Percentiles rank a stretch among this genome's conserved stretches.
phyloP scores from a whole-genome alignment of 768 basidiomycete genomes.

The Lactarius hatsudake region DNA sequence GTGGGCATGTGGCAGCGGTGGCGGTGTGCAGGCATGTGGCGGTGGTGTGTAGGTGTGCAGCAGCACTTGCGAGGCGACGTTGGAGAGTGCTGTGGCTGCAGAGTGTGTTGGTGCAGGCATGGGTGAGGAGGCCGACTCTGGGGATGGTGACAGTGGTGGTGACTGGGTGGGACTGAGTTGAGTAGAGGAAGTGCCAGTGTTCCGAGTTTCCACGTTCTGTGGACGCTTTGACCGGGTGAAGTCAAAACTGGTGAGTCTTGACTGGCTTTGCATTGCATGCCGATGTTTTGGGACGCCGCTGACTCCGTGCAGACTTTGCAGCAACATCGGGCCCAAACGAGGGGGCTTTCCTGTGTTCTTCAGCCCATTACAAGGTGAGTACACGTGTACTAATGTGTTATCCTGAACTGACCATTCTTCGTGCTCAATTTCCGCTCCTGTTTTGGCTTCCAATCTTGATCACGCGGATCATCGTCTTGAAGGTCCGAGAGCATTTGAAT shows the following conservation, averaged over 20 bases:
- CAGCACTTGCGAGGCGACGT: no score
- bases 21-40: no score
- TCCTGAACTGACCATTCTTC: neutral
- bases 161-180: neutral
- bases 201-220: no score
- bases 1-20: no score
- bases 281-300: neutral
- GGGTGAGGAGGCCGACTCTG: no score
- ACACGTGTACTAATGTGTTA: neutral
- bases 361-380: neutral
- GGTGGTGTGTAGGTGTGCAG: no score
- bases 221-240: neutral
- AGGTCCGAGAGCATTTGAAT: neutral
- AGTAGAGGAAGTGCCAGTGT: no score
- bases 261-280: neutral
- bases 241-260: neutral
- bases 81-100: no score
- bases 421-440: neutral
- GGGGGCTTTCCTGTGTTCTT: neutral
- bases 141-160: neutral
- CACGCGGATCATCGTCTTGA: neutral
- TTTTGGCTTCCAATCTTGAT: neutral
- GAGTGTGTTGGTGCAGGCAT: no score
- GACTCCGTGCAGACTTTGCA: neutral
- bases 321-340: neutral